Conservation (phyloP, 176 grass and related monocot species). For the sorghum (Sorghum bicolor) region Sorghum_bicolor_NCBIv3 NC_012870.2:76386001-76386500, state of each 20-base stretch:
- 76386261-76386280: not conserved
- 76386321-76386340: not conserved
- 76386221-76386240: not conserved
- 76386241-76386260: not conserved
- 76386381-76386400: no score
- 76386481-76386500: no score
- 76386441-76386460: no score
- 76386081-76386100: not conserved
- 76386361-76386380: no score
- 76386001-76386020: not conserved
- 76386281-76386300: constrained; percentile 1
- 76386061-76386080: not conserved
- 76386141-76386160: no score
- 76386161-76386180: no score
- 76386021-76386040: not conserved
- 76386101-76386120: not conserved
- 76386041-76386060: not conserved
- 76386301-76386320: constrained; percentile 4
- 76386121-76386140: no score
- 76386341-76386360: not conserved
- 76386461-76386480: no score
- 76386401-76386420: no score
- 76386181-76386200: no score
- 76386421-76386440: no score
- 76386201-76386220: no score